These are phyloP conservation scores for Cladobotryum mycophilum DNA, from an alignment of 2,329 filamentous ascomycete species.

Conservation along the genomic window DNA sequence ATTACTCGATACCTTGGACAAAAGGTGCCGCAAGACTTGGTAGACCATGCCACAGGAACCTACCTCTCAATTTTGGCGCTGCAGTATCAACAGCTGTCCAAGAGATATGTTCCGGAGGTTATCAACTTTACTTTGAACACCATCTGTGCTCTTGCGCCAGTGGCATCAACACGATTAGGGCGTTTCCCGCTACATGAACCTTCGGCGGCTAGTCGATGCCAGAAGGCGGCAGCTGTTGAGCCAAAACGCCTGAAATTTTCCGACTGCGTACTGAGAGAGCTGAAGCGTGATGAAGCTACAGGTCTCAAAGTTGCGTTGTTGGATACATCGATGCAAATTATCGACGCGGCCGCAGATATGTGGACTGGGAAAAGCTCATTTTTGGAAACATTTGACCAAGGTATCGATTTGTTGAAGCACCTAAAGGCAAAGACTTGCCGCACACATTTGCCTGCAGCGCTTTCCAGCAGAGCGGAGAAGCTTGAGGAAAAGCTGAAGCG, in stretches of 20 bases:
- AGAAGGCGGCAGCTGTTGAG: conserved; percentile 32
- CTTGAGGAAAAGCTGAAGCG: conserved; percentile 41
- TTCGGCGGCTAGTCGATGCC: conserved; percentile 44
- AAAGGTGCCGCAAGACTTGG: conserved; percentile 57
- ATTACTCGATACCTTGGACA: conserved; percentile 79
- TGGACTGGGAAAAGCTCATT: conserved; percentile 73
- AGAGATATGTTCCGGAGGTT: conserved; percentile 83
- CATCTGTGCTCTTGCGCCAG: conserved; percentile 59
- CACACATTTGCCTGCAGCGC: conserved; percentile 40
- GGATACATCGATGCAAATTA: conserved; percentile 55
- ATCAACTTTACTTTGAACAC: conserved; percentile 76
- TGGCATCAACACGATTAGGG: conserved; percentile 41
- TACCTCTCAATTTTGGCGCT: conserved; percentile 74
- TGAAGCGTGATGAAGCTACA: conserved; percentile 27
- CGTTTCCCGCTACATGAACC: conserved; percentile 58
- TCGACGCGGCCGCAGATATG: conserved; percentile 61
- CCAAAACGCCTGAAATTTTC: conserved; percentile 52
- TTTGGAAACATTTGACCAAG: conserved; percentile 69
- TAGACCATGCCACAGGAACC: conserved; percentile 65
- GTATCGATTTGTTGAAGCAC: conserved; percentile 51
- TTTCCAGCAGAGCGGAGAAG: conserved; percentile 37
- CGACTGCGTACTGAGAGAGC: conserved; percentile 43
- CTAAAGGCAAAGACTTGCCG: conserved; percentile 49
- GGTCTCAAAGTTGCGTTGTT: conserved; percentile 53
- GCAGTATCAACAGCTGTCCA: conserved; percentile 77